Evolutionary conservation across 768 basidiomycete genomes (phyloP), one percentile per base, ranked within the genome.

Genomic region (Termitomyces bulborhizus): DNA sequence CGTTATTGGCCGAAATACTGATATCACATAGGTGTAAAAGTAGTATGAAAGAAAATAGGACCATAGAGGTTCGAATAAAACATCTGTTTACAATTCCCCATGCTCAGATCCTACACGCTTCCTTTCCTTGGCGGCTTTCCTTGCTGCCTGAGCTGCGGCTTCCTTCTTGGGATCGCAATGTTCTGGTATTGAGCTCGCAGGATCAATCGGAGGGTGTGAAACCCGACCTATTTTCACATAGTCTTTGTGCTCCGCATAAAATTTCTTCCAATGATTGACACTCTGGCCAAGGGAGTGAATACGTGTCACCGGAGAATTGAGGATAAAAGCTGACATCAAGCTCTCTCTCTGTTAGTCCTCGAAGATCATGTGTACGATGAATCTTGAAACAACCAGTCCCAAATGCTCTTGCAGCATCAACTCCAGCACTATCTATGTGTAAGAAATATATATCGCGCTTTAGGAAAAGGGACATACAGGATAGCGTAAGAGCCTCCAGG

Each of bases 351-450:
- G 76, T 77, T 61, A 98, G 70, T 15, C 88, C 96, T 58, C 95
- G 85, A 57, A 88, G 74, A 72, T 98, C 95, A 72, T 97, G 88
- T 39, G 94, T 98, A 44, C 84, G 82, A 71, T 98, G 95, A 4
- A 83, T 83, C 62, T 84, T 79, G 76, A 98, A 97, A 68, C 95
- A 98, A 9, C 94, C 94, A 2, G 95, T 98, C 44, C 82, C 91
- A 69, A 93, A 98, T 0, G 94, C 88, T 61, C 95, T 77, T 27
- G 91, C 89, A n/a, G 91, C 93, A 69, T 98, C 94, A 51, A 79
- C 70, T 12, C 95, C 94, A 59, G 91, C 85, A 71, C 90, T 78
- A 63, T 37, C 57, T 54, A 55, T 54, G 47, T 44, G 44, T 58
- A 58, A 53, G 63, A 60, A 46, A 50, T 54, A 58, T 43, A 48